A percentile compares a stretch with the other conserved stretches of the same genome.
These are phyloP conservation scores for maize (Zea mays) DNA, from an alignment of 176 grass and related monocot genomes.

Conservation along the genomic window DNA sequence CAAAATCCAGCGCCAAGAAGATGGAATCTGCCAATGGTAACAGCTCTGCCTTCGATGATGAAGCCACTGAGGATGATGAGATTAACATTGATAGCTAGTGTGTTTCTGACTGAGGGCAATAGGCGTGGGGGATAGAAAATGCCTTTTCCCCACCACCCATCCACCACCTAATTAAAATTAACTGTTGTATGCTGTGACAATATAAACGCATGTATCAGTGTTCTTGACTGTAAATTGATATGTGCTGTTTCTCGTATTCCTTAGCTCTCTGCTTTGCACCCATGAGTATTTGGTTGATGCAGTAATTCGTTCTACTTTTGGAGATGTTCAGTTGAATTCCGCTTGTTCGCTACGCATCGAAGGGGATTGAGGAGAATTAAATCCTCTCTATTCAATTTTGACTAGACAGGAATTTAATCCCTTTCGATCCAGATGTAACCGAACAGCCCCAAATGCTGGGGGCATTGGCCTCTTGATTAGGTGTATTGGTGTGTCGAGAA, in stretches of 20 bases:
- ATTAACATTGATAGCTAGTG: slow-evolving; percentile 21
- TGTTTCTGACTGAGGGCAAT: not conserved
- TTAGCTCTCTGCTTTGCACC: not conserved
- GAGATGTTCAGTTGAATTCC: not conserved
- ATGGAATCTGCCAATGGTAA: slow-evolving; percentile 50
- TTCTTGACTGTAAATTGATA: slow-evolving; percentile 22
- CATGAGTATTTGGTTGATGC: not conserved
- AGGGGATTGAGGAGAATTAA: no score
- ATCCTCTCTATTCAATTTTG: no score
- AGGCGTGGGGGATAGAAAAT: slow-evolving; percentile 8
- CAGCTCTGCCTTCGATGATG: slow-evolving; percentile 61
- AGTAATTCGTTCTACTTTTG: not conserved
- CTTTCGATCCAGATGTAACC: no score
- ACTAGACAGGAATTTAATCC: no score
- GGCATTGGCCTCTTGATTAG: no score
- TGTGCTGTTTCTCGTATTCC: slow-evolving; percentile 14
- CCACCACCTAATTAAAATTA: not conserved
- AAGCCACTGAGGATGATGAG: slow-evolving; percentile 69
- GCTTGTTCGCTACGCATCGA: no score
- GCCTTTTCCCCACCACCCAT: not conserved
- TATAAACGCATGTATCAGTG: slow-evolving; percentile 4
- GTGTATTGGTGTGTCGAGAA: no score
- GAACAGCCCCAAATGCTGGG: no score
- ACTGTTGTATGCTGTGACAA: slow-evolving; percentile 19
- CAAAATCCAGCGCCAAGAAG: slow-evolving; percentile 64